Base-by-base conservation (phyloP, 2,329 filamentous ascomycete genomes). In the Pseudogymnoascus sp. region DNA sequence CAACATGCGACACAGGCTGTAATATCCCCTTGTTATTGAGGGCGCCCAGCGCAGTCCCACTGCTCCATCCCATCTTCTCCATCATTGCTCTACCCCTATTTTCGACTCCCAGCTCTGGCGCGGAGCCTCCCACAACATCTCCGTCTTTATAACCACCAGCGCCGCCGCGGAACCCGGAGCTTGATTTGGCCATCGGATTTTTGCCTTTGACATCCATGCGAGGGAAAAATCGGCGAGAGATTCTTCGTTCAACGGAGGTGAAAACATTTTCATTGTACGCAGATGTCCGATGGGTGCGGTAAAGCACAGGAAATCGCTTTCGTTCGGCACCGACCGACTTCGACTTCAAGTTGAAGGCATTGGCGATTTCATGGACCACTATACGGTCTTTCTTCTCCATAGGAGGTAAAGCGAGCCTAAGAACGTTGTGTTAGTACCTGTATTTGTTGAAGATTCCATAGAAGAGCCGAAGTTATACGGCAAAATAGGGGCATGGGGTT, bases 41-140 rank as follows among this genome's bases (percentile, higher is more conserved):
- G 9, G 89, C 85, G 59, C 94, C 94, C 1, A 99, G 80, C 1
- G 89, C 89, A 70, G 87, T 96, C 4, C 94, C 94, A 59, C 81
- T 87, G 64, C 84, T 89, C 92, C 94, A 99, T 3, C 94, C 94
- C 94, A 97, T 97, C 76, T 94, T 97, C 76, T 96, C 91, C 65
- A 99, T 76, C 85, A 99, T 89, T 2, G 86, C 85, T 58, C 91
- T 84, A 9, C 94, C 94, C 66, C 85, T 90, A 72, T 96, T 97
- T 60, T 88, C 89, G 4, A 79, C 78, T 1, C 90, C 89, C 33
- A 99, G 80, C 72, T 96, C 92, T 9, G 92, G 89, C 1, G 93
- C 92, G 57, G 86, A 84, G 1, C 84, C 90, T 57, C 93, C 94
- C 2, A 97, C 92, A 28, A 96, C 78, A 66, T 97, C 92, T 16